Percentiles rank a stretch among this genome's conserved stretches.
Evolutionary conservation across 2,329 filamentous ascomycete genomes (phyloP).

Genomic region (Nigrospora sphaerica): DNA sequence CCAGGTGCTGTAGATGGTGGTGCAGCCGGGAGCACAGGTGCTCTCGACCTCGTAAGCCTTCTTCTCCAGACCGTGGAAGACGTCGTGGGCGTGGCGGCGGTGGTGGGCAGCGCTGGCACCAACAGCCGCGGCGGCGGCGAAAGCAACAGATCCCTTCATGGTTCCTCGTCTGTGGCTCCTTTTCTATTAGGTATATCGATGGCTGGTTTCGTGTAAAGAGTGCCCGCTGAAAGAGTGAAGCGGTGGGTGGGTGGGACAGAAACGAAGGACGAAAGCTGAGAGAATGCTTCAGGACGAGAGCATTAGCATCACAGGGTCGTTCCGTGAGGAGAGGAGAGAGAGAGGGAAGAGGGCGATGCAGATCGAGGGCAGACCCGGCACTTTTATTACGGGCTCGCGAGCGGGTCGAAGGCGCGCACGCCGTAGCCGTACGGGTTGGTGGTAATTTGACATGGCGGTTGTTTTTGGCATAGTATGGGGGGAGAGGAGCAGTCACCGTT

Average conservation of each 20-base stretch:
- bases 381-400: constrained; percentile 31
- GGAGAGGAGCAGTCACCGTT: too few relatives aligned
- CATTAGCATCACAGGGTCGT: constrained; percentile 42
- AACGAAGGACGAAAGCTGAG: constrained; percentile 44
- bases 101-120: constrained; percentile 48
- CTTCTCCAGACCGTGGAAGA: constrained; percentile 44
- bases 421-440: not conserved
- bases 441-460: constrained; percentile 4
- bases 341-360: constrained; percentile 24
- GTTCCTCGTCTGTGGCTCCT: constrained; percentile 26
- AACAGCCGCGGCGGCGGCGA: constrained; percentile 54
- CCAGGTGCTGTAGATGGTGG: constrained; percentile 66
- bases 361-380: constrained; percentile 28
- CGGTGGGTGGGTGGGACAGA: constrained; percentile 47
- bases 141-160: constrained; percentile 70
- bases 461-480: constrained; percentile 2
- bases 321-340: constrained; percentile 32
- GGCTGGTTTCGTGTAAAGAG: constrained; percentile 44
- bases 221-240: constrained; percentile 88
- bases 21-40: constrained; percentile 57
- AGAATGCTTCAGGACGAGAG: constrained; percentile 40
- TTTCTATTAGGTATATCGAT: constrained; percentile 14
- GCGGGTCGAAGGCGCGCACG: constrained; percentile 11
- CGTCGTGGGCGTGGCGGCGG: constrained; percentile 57
- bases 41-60: constrained; percentile 30